Evolutionary conservation across 768 basidiomycete species (phyloP).

Genomic region (Candolleomyces eurysporus): DNA sequence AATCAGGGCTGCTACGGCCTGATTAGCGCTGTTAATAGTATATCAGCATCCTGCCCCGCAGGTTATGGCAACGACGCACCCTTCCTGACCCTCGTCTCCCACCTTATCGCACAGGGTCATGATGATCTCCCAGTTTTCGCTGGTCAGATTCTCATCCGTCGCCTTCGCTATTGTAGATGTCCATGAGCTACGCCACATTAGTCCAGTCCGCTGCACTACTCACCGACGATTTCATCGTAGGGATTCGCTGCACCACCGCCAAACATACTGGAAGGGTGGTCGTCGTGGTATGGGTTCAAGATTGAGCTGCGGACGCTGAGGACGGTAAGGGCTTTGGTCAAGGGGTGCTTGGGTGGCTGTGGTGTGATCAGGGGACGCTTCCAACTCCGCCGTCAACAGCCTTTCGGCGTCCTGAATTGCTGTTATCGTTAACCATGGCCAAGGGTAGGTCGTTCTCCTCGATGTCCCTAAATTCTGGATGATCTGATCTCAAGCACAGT

Average conservation of each 20-base stretch:
- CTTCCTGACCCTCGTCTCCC: conserved; percentile 79
- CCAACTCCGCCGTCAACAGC: conserved; percentile 13
- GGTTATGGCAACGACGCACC: conserved; percentile 48
- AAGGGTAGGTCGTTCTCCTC: conserved; percentile 37
- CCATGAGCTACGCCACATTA: conserved; percentile 3
- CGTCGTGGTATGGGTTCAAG: background rate
- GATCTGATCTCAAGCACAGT: conserved; percentile 45
- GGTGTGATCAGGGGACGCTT: conserved; percentile 1
- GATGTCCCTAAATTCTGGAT: background rate
- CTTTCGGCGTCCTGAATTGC: conserved; percentile 10
- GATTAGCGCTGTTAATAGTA: conserved; percentile 64
- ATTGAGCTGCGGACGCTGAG: background rate
- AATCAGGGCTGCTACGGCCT: conserved; percentile 78
- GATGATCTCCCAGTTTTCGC: conserved; percentile 95
- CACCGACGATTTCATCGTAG: conserved; percentile 92
- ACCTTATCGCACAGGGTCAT: conserved; percentile 97
- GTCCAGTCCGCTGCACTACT: conserved; percentile 29
- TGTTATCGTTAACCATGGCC: conserved; percentile 36
- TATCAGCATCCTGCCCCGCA: background rate
- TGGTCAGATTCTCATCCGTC: conserved; percentile 95
- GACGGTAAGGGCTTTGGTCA: background rate
- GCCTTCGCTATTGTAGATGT: conserved; percentile 65
- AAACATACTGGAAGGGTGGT: conserved; percentile 53
- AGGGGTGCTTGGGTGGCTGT: conserved; percentile 24
- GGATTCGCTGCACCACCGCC: conserved; percentile 63